phyloP scores from a whole-genome alignment of 2,329 filamentous ascomycete species.

The Ascochyta fabae region DNA sequence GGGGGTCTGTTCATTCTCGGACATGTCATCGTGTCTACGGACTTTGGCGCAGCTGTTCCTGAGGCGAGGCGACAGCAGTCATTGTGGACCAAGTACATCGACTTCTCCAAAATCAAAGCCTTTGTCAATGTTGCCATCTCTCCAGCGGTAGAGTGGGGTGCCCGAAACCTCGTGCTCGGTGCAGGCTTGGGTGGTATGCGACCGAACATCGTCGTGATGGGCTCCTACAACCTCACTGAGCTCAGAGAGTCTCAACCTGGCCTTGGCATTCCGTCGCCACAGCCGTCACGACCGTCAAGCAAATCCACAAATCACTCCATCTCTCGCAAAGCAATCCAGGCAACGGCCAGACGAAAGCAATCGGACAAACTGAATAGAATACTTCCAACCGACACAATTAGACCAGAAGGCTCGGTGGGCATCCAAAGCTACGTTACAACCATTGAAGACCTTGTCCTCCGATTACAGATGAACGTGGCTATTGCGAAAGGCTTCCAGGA shows the following conservation, averaged over 20 bases:
- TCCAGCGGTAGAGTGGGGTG: conserved; percentile 82
- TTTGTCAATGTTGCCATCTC: conserved; percentile 88
- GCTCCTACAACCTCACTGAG: conserved; percentile 81
- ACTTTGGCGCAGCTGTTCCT: conserved; percentile 78
- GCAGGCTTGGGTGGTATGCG: conserved; percentile 87
- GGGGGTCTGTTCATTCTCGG: conserved; percentile 84
- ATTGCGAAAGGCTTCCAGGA: conserved; percentile 81
- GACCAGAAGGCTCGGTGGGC: conserved; percentile 71
- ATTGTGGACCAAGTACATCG: conserved; percentile 86
- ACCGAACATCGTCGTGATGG: conserved; percentile 83
- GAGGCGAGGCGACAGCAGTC: conserved; percentile 82
- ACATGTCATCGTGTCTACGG: conserved; percentile 84
- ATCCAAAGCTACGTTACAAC: conserved; percentile 80
- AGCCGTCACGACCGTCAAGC: conserved; percentile 45
- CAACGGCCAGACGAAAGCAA: conserved; percentile 51
- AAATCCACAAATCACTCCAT: conserved; percentile 33
- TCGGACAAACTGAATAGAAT: conserved; percentile 61
- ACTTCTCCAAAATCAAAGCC: conserved; percentile 84
- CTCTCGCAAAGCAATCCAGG: conserved; percentile 44
- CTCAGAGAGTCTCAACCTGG: conserved; percentile 67
- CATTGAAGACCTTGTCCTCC: conserved; percentile 79
- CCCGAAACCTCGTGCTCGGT: conserved; percentile 80
- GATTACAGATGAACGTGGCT: conserved; percentile 82
- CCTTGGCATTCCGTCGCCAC: conserved; percentile 62
- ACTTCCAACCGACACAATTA: conserved; percentile 73